phyloP scores from a whole-genome alignment of 495 filamentous ascomycete species.

The Rusavskia elegans region DNA sequence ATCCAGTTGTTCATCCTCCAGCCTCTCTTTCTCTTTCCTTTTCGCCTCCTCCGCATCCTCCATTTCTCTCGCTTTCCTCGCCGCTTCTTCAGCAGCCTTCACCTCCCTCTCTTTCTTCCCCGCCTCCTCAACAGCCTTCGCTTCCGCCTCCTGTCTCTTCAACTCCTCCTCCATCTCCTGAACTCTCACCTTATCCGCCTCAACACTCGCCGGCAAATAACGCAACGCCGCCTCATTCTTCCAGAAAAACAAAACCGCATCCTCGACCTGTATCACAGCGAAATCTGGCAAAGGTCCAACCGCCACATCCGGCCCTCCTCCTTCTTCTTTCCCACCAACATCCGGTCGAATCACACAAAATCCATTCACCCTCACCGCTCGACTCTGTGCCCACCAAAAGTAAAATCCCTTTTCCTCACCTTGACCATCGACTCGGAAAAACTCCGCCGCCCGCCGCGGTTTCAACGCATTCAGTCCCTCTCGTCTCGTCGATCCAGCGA shows the following conservation, averaged over 20 bases:
- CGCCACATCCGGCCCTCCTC: not conserved
- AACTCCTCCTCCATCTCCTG: too few species aligned
- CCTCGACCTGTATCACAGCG: conserved; percentile 4
- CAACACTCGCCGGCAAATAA: not conserved
- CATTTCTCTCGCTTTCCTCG: not conserved
- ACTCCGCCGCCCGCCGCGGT: not conserved
- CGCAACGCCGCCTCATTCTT: not conserved
- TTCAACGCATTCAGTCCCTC: not conserved
- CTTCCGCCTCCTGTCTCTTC: too few species aligned
- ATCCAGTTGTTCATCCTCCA: not conserved
- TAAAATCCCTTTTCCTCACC: not conserved
- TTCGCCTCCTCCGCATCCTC: not conserved
- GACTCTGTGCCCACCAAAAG: not conserved
- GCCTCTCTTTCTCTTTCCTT: not conserved
- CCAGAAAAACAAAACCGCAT: conserved; percentile 5
- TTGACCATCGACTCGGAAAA: not conserved
- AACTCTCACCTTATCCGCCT: not conserved
- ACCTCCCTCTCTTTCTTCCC: too few species aligned
- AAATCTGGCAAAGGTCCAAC: conserved; percentile 9
- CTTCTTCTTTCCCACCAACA: not conserved
- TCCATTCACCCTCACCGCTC: not conserved
- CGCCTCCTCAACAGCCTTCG: too few species aligned
- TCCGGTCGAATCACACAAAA: not conserved
- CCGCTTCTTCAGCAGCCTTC: not conserved
- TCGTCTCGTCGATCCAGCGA: not conserved